A percentile compares a stretch with the other conserved stretches of the same genome.
phyloP scores from a whole-genome alignment of 2,329 filamentous ascomycete species.

The Diaporthe ampelina region DNA sequence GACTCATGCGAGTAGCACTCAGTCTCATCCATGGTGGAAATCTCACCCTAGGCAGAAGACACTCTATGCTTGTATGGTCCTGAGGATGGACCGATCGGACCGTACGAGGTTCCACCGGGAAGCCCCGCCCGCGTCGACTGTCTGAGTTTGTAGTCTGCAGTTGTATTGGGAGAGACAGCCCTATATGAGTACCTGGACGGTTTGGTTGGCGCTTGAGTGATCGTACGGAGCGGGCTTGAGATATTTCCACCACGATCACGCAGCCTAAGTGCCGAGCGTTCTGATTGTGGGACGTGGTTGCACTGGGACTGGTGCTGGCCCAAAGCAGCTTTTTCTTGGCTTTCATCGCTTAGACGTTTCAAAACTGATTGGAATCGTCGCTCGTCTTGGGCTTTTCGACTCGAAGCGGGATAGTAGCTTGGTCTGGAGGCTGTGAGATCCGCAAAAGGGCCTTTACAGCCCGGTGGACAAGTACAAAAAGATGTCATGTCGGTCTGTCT shows the following conservation, averaged over 20 bases:
- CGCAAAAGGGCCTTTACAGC: conserved; percentile 4
- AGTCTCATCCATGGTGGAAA: too few relatives aligned
- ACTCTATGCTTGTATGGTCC: background rate
- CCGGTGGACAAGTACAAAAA: background rate
- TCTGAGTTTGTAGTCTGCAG: too few relatives aligned
- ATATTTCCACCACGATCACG: background rate
- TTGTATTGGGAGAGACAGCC: too few relatives aligned
- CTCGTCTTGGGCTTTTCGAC: background rate
- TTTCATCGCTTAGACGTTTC: background rate
- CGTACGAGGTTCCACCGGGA: background rate
- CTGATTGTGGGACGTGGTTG: background rate
- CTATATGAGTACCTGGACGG: background rate
- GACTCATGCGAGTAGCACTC: too few relatives aligned
- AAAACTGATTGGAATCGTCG: background rate
- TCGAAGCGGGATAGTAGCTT: background rate
- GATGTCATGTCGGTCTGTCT: background rate
- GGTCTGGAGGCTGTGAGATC: background rate
- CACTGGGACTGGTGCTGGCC: background rate
- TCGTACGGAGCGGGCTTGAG: background rate
- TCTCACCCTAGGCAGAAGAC: background rate
- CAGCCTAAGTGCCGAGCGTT: background rate
- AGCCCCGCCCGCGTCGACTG: background rate
- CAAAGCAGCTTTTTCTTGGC: background rate
- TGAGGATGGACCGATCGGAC: background rate
- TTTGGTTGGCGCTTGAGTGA: background rate